phyloP scores from a whole-genome alignment of 2,329 filamentous ascomycete genomes.

The Ustulina deusta region DNA sequence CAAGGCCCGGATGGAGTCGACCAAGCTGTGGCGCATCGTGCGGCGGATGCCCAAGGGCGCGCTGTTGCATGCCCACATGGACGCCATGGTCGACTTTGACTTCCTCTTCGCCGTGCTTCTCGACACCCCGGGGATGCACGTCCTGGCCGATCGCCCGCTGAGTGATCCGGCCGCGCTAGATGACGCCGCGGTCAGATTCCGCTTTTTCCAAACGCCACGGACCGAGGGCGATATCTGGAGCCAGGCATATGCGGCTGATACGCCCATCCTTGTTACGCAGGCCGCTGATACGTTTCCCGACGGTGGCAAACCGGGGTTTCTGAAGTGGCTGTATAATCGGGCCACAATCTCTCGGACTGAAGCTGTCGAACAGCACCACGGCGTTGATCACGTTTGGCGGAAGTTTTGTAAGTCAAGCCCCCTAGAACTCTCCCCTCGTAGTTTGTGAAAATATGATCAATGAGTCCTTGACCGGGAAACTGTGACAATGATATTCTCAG shows the following conservation, averaged over 20 bases:
- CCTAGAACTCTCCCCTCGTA: background rate
- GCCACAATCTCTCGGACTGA: slow-evolving; percentile 79
- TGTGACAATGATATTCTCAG: background rate
- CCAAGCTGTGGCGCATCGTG: slow-evolving; percentile 86
- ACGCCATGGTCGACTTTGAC: slow-evolving; percentile 90
- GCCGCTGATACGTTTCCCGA: slow-evolving; percentile 82
- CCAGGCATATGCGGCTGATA: slow-evolving; percentile 68
- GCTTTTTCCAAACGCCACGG: slow-evolving; percentile 63
- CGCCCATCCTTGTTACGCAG: slow-evolving; percentile 67
- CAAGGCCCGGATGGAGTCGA: slow-evolving; percentile 86
- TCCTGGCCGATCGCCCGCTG: slow-evolving; percentile 71
- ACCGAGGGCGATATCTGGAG: slow-evolving; percentile 72
- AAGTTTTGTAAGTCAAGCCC: slow-evolving; percentile 73
- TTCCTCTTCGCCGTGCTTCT: slow-evolving; percentile 81
- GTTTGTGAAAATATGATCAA: background rate
- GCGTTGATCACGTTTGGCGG: slow-evolving; percentile 84
- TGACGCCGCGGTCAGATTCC: slow-evolving; percentile 70
- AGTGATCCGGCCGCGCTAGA: slow-evolving; percentile 64
- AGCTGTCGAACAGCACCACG: slow-evolving; percentile 82
- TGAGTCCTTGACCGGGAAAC: background rate
- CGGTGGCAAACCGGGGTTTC: slow-evolving; percentile 77
- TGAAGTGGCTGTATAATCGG: slow-evolving; percentile 80
- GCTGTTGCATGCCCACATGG: slow-evolving; percentile 86
- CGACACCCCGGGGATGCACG: slow-evolving; percentile 77
- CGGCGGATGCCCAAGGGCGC: slow-evolving; percentile 89